Evolutionary conservation across 2,329 filamentous ascomycete genomes (phyloP).

Genomic region (Nemania serpens): DNA sequence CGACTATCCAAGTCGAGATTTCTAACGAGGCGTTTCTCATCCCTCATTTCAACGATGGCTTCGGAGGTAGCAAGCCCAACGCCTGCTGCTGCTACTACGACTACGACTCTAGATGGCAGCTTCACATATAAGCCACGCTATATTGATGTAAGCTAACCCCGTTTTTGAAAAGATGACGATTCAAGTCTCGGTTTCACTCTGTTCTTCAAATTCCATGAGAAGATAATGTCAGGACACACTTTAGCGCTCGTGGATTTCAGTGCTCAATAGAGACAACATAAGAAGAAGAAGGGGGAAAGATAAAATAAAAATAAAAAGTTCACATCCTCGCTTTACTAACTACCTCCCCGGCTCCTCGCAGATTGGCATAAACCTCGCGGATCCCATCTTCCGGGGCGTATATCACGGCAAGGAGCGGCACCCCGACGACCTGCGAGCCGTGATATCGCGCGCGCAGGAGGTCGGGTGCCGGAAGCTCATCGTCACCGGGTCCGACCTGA

Average conservation of each 20-base stretch:
- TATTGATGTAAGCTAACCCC: slow-evolving; percentile 60
- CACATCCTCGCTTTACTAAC: slow-evolving; percentile 5
- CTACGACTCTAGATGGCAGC: slow-evolving; percentile 10
- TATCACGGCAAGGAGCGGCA: slow-evolving; percentile 82
- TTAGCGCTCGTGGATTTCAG: too few species aligned
- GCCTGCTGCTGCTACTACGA: slow-evolving; percentile 18
- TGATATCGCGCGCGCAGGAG: slow-evolving; percentile 77
- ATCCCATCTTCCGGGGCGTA: slow-evolving; percentile 83
- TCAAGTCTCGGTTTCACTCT: too few species aligned
- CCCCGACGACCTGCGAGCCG: slow-evolving; percentile 72
- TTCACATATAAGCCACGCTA: slow-evolving; percentile 56
- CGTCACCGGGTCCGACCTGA: slow-evolving; percentile 87
- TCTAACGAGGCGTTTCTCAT: slow-evolving; percentile 26
- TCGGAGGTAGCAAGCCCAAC: slow-evolving; percentile 29
- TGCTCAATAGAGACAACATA: too few species aligned
- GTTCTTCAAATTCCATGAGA: too few species aligned
- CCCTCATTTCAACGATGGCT: slow-evolving; percentile 34
- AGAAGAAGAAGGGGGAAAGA: too few species aligned
- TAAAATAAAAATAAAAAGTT: too few species aligned
- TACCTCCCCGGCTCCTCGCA: slow-evolving; percentile 39
- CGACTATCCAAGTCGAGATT: slow-evolving; percentile 7
- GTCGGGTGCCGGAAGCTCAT: slow-evolving; percentile 89
- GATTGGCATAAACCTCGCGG: slow-evolving; percentile 95
- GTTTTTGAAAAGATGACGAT: not conserved
- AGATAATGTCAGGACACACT: too few species aligned